Evolutionary conservation across 2,329 filamentous ascomycete species (phyloP).

Genomic region (Didymosphaeria variabile): DNA sequence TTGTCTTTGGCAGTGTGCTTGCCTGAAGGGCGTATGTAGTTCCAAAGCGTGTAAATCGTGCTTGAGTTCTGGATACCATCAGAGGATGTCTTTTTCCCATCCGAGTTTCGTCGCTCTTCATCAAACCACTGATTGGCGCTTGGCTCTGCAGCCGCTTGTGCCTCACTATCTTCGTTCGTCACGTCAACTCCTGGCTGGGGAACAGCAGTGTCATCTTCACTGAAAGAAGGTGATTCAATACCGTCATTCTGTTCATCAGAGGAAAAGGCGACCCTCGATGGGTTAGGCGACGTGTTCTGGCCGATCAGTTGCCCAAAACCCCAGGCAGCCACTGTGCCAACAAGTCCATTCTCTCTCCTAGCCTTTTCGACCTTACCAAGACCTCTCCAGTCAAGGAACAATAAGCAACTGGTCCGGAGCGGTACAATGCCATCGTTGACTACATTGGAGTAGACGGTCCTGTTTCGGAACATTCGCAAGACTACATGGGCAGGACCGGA

Average conservation of each 20-base stretch:
- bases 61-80: constrained; percentile 35
- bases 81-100: constrained; percentile 27
- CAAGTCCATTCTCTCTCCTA: constrained; percentile 86
- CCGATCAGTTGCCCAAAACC: constrained; percentile 92
- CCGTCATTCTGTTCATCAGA: constrained; percentile 41
- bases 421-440: constrained; percentile 98
- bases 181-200: constrained; percentile 75
- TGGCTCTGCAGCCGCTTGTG: constrained; percentile 53
- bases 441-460: constrained; percentile 95
- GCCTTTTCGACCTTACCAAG: constrained; percentile 94
- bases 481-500: constrained; percentile 91
- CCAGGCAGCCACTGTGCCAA: constrained; percentile 92
- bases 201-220: constrained; percentile 62
- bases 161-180: constrained; percentile 70
- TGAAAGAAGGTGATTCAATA: constrained; percentile 39
- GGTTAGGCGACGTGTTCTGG: constrained; percentile 68
- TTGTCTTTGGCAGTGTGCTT: constrained; percentile 77
- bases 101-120: constrained; percentile 35
- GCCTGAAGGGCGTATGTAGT: constrained; percentile 73
- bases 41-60: constrained; percentile 68
- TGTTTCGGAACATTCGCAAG: constrained; percentile 85
- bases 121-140: constrained; percentile 44
- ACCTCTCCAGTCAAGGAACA: constrained; percentile 97
- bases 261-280: constrained; percentile 49
- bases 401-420: constrained; percentile 89